Evolutionary conservation across 805 yeast species (phyloP), one percentile per base, ranked within the genome.

Genomic region (Ogataea methanolica): DNA sequence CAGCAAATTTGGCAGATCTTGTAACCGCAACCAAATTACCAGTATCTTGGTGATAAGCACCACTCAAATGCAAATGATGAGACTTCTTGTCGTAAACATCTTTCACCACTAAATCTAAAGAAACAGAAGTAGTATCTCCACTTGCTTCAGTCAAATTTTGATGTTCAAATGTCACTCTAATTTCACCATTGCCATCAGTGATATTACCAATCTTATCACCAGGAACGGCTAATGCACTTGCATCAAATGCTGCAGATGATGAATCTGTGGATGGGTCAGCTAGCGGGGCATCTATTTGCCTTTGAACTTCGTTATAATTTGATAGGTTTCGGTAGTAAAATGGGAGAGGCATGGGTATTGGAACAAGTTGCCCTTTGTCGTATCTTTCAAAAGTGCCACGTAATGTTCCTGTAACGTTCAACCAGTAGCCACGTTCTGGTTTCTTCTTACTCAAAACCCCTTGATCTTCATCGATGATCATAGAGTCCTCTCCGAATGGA

Each of bases 11-110:
- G 6, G 86, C 87, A 29, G 89, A 76, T 34, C 73, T 69, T 1
- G 89, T 75, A 17, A 78, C 59, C 0, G 82, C 73, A 15, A 86
- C 68, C 4, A 86, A 61, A 44, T 85, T 71, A 0, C 95, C 95
- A 1, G 79, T 67, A 19, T 75, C 72, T 51, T 85, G 82, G 58
- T 83, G 88, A 60, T 84, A 85, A 2, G 82, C 73, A 0, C 90
- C 91, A 22, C 68, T 66, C 11, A 87, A 66, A 5, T 71, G 69
- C 17, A 89, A 54, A 1, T 62, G 59, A 58, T 82, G 81, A 46
- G 68, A 71, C 33, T 79, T 73, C 7, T 67, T 58, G 51, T 83
- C 87, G 4, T 67, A 65, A 19, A 57, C 47, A 59, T 83, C 83
- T 22, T 59, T 61, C 11, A 78, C 33, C 21, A 45, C 52, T 4